Percentiles rank a stretch among this genome's conserved stretches.
phyloP scores from a whole-genome alignment of 805 yeast species.

The Yarrowia porcina region DNA sequence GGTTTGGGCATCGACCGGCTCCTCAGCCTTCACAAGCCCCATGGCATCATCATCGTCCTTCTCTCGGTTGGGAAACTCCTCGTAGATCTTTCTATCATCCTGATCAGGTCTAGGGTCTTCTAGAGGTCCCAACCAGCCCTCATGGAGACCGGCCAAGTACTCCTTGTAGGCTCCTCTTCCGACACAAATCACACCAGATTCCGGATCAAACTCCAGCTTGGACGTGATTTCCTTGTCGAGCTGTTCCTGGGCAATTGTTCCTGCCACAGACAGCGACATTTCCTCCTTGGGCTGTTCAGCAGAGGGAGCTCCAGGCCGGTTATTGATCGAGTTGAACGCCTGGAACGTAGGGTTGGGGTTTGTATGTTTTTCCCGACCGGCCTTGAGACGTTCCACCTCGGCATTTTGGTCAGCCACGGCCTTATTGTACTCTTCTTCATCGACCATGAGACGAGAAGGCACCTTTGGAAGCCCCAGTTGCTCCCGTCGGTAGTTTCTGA shows the following conservation, averaged over 20 bases:
- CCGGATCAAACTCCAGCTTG: conserved; percentile 42
- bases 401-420: conserved; percentile 25
- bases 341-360: not conserved
- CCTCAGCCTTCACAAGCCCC: not conserved
- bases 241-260: conserved; percentile 33
- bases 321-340: not conserved
- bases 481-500: conserved; percentile 63
- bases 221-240: conserved; percentile 30
- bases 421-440: conserved; percentile 10
- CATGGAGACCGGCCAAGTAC: conserved; percentile 85
- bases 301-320: not conserved
- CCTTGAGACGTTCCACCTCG: conserved; percentile 16
- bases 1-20: not conserved
- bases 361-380: not conserved
- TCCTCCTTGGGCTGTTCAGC: not conserved
- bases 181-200: conserved; percentile 85
- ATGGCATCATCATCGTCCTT: conserved; percentile 28
- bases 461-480: conserved; percentile 33
- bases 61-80: conserved; percentile 30
- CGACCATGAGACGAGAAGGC: conserved; percentile 9
- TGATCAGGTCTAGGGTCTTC: conserved; percentile 45
- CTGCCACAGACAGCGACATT: not conserved
- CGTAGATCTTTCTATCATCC: not conserved
- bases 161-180: conserved; percentile 98
- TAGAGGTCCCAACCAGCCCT: conserved; percentile 90